A percentile compares a stretch with the other conserved stretches of the same genome.
phyloP scores from a whole-genome alignment of 306 rosid species.

The Prosopis cineraria region DNA sequence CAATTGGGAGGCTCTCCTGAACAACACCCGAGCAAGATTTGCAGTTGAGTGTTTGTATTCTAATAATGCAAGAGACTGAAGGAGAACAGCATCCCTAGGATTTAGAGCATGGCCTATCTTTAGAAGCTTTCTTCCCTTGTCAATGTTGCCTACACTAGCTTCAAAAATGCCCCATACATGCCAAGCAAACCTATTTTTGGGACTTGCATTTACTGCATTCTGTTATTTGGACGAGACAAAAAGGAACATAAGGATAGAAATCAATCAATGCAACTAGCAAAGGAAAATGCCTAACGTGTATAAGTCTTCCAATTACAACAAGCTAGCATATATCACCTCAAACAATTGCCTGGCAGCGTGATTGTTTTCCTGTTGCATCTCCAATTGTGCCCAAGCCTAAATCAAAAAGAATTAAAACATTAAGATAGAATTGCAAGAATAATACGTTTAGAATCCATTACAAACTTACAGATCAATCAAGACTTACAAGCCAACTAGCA shows the following conservation, averaged over 20 bases:
- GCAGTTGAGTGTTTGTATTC: constrained; percentile 86
- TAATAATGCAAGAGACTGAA: constrained; percentile 91
- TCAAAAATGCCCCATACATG: constrained; percentile 98
- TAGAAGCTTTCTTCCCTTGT: constrained; percentile 76
- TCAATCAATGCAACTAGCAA: neutral
- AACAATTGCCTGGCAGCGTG: constrained; percentile 71
- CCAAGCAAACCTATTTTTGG: constrained; percentile 95
- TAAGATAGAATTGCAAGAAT: constrained; percentile 16
- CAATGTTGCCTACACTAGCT: constrained; percentile 72
- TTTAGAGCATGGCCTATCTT: constrained; percentile 87
- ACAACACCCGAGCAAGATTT: constrained; percentile 79
- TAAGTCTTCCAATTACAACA: constrained; percentile 15
- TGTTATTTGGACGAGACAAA: constrained; percentile 35
- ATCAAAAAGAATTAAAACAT: constrained; percentile 14
- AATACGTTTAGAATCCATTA: constrained; percentile 10
- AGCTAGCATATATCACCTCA: constrained; percentile 59
- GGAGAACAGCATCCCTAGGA: constrained; percentile 93
- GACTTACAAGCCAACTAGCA: constrained; percentile 98
- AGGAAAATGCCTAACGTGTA: neutral
- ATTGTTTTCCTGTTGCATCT: constrained; percentile 77
- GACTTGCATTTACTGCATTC: constrained; percentile 94
- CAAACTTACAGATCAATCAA: constrained; percentile 16
- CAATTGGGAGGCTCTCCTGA: constrained; percentile 82
- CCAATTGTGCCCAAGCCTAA: constrained; percentile 98
- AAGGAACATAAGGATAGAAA: constrained; percentile 23